Percentiles rank a stretch among this genome's conserved stretches.
phyloP scores from a whole-genome alignment of 257 asterid genomes.

The Gynochthodes officinalis region DNA sequence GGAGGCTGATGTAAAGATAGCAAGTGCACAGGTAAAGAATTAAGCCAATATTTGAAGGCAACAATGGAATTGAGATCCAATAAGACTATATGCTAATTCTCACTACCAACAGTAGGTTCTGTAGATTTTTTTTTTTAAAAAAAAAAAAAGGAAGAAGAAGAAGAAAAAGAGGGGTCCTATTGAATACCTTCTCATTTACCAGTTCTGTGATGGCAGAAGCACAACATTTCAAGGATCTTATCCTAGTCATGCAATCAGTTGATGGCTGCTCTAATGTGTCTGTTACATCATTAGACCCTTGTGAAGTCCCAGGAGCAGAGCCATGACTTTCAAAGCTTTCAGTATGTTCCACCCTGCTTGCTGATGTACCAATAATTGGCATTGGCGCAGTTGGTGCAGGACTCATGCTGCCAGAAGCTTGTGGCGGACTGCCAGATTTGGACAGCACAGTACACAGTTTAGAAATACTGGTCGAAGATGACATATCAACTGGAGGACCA shows the following conservation, averaged over 20 bases:
- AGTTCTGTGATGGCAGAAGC: conserved; percentile 68
- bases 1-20: conserved; percentile 2
- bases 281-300: conserved; percentile 44
- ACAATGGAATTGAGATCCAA: not conserved
- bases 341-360: conserved; percentile 36
- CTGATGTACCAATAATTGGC: conserved; percentile 45
- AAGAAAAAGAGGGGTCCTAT: not conserved
- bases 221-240: conserved; percentile 59
- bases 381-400: conserved; percentile 51
- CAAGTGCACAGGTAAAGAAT: not conserved
- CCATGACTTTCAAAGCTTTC: conserved; percentile 47
- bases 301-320: conserved; percentile 66
- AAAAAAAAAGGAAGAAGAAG: not conserved
- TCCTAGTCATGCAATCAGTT: conserved; percentile 62
- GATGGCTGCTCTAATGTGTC: conserved; percentile 57
- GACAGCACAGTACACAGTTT: conserved; percentile 42
- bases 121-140: not conserved
- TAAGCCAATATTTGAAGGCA: not conserved
- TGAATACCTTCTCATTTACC: conserved; percentile 68
- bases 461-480: conserved; percentile 52
- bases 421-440: conserved; percentile 48
- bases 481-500: conserved; percentile 59
- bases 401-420: conserved; percentile 31
- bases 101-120: not conserved
- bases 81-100: not conserved